A percentile compares a stretch with the other conserved stretches of the same genome.
These are phyloP conservation scores for Abelmoschus esculentus DNA, from an alignment of 345 rosid species.

Conservation along the genomic window DNA sequence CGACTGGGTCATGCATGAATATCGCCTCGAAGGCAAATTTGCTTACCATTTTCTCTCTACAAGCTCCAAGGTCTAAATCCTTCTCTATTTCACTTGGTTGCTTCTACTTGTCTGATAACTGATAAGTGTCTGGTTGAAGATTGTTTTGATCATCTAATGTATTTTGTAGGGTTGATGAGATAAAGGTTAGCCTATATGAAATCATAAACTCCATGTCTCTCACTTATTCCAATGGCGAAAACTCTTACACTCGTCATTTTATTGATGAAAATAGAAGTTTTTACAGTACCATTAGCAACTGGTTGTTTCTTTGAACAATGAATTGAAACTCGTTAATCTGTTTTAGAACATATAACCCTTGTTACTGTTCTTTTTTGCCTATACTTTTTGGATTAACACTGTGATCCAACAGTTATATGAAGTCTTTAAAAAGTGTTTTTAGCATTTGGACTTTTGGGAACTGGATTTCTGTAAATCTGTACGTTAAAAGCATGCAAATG, in stretches of 20 bases:
- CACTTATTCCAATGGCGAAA: background rate
- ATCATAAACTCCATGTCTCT: background rate
- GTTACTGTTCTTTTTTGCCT: background rate
- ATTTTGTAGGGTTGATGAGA: no score
- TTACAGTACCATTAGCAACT: no score
- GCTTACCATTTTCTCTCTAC: slow-evolving; percentile 70
- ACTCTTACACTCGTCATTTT: background rate
- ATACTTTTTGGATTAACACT: background rate
- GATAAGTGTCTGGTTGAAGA: no score
- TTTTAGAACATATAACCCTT: no score
- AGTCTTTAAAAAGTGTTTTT: background rate
- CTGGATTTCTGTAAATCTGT: no score
- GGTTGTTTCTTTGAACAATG: background rate
- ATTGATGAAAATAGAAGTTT: no score
- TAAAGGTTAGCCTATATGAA: no score
- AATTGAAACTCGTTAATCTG: background rate
- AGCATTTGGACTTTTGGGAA: background rate
- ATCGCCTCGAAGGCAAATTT: slow-evolving; percentile 89
- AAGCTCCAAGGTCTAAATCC: slow-evolving; percentile 51
- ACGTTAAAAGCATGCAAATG: background rate
- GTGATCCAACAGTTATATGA: background rate
- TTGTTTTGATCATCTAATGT: background rate
- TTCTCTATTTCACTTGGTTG: background rate
- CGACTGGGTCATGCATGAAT: slow-evolving; percentile 98
- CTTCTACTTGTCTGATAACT: background rate